Base-by-base conservation (phyloP, 441 rosid genomes). In the Mallotus japonicus region DNA sequence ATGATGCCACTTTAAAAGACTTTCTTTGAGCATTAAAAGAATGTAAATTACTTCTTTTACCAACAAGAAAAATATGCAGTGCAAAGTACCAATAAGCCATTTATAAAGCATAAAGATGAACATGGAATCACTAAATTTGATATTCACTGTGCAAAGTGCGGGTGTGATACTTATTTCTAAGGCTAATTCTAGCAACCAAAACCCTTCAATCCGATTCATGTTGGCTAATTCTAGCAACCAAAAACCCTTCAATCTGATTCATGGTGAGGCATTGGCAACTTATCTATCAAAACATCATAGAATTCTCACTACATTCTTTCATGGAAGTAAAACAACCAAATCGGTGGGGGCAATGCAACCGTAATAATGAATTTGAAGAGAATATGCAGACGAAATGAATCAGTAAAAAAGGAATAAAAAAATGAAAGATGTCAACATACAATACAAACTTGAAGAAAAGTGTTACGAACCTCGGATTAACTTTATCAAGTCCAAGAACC, bases 401-500 rank as follows among this genome's bases (percentile, higher is more conserved):
- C 3, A 54, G 22, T n/a, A 0, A 54, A 54, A 54, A 44, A 10
- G 49, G 50, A 42, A 37, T 15, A 10, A 9, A 57, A 24, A 34
- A 28, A 69, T 7, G 19, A 34, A 50, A 34, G 56, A 15, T 6
- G 51, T 64, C 49, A 73, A 44, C 0, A 8, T 1, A 8, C 40
- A 75, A 47, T 49, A 58, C 19, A 53, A 67, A 75, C 34, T 16
- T 37, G 28, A 17, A 60, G 37, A 46, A 47, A 46, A 46, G 12
- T 10, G 49, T 65, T 56, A 67, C 89, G 17, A 79, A 92, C 99
- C 99, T 91, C 72, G 91, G 89, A 81, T 95, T 95, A 61, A 95
- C 84, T 84, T 83, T 87, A 40, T 87, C 97, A 65, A 92, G 96
- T 28, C 99, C 99, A 6, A 95, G 97, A 87, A 95, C 99, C 85